Evolutionary conservation across 2,329 filamentous ascomycete species (phyloP).

Genomic region (Nannizziopsis arthrosporioides): DNA sequence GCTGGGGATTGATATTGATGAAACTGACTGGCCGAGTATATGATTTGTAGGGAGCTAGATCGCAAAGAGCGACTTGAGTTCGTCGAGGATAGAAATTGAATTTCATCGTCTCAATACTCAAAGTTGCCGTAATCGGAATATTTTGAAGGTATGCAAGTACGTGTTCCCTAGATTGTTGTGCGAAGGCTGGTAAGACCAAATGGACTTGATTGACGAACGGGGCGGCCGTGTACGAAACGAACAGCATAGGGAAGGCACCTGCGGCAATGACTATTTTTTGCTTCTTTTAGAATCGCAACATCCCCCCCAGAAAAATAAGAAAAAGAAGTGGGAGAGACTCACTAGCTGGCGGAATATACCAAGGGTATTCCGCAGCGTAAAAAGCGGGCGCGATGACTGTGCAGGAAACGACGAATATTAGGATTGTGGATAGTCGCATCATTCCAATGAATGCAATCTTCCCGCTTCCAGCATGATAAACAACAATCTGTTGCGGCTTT

Average conservation of each 20-base stretch:
- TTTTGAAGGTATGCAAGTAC: constrained; percentile 35
- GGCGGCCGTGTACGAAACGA: constrained; percentile 52
- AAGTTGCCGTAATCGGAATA: constrained; percentile 33
- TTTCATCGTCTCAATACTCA: constrained; percentile 38
- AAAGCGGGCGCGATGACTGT: constrained; percentile 53
- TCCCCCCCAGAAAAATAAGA: too few species aligned
- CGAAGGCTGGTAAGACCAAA: constrained; percentile 54
- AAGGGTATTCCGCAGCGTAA: constrained; percentile 32
- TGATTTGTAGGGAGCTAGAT: constrained; percentile 29
- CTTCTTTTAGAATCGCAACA: too few species aligned
- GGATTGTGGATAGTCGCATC: constrained; percentile 59
- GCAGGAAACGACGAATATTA: constrained; percentile 55
- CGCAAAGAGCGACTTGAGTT: constrained; percentile 33
- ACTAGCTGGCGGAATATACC: constrained; percentile 34
- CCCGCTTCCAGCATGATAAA: constrained; percentile 63
- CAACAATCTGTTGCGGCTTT: constrained; percentile 42
- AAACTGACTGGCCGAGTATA: constrained; percentile 32
- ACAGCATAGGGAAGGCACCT: constrained; percentile 53
- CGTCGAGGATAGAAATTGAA: constrained; percentile 34
- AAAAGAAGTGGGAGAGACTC: constrained; percentile 14
- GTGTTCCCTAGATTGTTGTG: constrained; percentile 46
- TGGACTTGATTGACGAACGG: constrained; percentile 65
- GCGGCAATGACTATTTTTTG: constrained; percentile 42
- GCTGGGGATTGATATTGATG: constrained; percentile 27
- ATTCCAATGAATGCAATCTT: constrained; percentile 57